These are phyloP conservation scores for Singerocomus rubriflavus DNA, from an alignment of 1,284 basidiomycete species.

Conservation along the genomic window DNA sequence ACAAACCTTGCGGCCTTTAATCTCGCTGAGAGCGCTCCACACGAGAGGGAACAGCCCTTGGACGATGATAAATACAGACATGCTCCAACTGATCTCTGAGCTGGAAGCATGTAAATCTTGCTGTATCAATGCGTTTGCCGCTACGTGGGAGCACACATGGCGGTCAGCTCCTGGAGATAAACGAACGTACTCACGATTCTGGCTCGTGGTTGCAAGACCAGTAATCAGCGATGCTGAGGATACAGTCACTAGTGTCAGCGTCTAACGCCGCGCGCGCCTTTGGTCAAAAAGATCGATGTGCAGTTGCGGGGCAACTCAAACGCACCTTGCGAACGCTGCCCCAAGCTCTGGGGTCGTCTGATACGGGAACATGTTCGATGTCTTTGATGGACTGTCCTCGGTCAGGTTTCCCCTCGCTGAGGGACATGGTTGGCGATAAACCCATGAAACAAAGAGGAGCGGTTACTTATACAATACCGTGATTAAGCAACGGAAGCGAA, in stretches of 20 bases:
- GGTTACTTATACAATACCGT: conserved; percentile 7
- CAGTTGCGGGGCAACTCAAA: too few species aligned
- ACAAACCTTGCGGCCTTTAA: conserved; percentile 73
- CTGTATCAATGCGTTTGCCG: conserved; percentile 71
- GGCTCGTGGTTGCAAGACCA: conserved; percentile 65
- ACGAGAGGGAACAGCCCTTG: conserved; percentile 68
- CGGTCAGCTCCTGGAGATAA: not conserved
- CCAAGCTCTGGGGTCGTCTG: conserved; percentile 80
- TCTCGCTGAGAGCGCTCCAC: conserved; percentile 76
- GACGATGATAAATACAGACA: conserved; percentile 78
- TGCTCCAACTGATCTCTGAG: conserved; percentile 67
- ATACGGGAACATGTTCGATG: conserved; percentile 66
- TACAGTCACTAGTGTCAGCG: conserved; percentile 54
- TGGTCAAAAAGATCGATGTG: not conserved
- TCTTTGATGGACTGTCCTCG: conserved; percentile 33
- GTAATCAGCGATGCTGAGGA: conserved; percentile 67
- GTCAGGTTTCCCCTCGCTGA: not conserved
- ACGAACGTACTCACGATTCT: conserved; percentile 51
- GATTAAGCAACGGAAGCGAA: conserved; percentile 1
- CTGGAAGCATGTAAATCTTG: conserved; percentile 63
- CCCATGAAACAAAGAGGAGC: not conserved
- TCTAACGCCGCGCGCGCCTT: conserved; percentile 34
- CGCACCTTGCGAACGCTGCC: conserved; percentile 57
- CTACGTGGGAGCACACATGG: conserved; percentile 29
- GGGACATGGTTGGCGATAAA: conserved; percentile 11